Evolutionary conservation across 83 land plant species (phyloP).

Genomic region (Larix sibirica): DNA sequence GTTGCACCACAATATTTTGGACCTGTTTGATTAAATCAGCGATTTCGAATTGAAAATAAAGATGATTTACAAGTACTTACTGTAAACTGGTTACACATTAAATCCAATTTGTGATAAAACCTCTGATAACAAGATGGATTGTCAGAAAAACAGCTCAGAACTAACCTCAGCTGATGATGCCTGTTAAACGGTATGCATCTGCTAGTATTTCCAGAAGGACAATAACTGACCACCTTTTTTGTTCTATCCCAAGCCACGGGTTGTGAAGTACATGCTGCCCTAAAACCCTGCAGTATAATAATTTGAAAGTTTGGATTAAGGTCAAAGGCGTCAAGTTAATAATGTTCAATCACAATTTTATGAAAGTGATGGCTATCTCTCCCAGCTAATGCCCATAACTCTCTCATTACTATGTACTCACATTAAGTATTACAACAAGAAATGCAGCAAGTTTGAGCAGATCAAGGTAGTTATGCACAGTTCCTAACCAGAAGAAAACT

Average conservation of each 20-base stretch:
- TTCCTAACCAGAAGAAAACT: not conserved
- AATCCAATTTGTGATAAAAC: not conserved
- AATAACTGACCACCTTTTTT: conserved; percentile 5
- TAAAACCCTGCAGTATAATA: conserved; percentile 10
- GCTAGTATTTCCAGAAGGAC: not conserved
- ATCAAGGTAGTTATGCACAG: not conserved
- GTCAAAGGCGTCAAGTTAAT: not conserved
- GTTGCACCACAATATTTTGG: too few species aligned
- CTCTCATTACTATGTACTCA: not conserved
- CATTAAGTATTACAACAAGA: not conserved
- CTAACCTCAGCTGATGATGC: conserved; percentile 5
- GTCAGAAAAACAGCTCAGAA: not conserved
- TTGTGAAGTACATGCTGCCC: conserved; percentile 1
- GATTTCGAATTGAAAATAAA: not conserved
- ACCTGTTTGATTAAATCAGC: not conserved
- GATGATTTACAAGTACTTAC: not conserved
- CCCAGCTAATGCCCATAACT: not conserved
- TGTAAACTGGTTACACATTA: not conserved
- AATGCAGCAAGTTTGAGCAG: not conserved
- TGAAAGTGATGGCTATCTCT: not conserved
- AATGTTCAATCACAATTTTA: conserved; percentile 4
- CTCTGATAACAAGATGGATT: not conserved
- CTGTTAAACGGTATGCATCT: not conserved
- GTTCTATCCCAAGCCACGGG: not conserved
- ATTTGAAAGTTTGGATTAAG: not conserved